Evolutionary conservation across 352 stramenopile genomes (phyloP), one percentile per base, ranked within the genome.

Genomic region (Globisporangium barbulae): DNA sequence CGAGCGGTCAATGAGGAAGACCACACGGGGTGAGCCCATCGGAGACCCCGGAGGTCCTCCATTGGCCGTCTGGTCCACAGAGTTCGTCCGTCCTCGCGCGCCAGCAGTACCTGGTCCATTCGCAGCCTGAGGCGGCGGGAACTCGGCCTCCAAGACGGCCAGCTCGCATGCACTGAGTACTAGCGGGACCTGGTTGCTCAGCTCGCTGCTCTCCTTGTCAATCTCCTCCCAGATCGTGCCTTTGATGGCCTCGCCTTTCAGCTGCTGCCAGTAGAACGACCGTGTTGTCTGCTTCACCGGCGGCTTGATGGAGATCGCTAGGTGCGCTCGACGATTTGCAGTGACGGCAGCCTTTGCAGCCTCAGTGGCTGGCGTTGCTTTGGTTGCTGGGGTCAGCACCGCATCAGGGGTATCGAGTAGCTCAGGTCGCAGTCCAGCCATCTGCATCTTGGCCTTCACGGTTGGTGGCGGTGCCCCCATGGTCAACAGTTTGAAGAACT

Each of bases 221-320:
- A 90, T 76, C 33, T 93, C 84, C 61, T 90, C 81, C 81, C 84
- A 93, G 54, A 93, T 83, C n/a, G 80, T 93, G 25, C 77, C 81
- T 58, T 73, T 75, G 47, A 93, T 90, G 2, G 70, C 62, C 39
- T 93, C 78, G 3, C 65, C 73, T 19, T 79, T 77, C 6, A 93
- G 59, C 1, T 91, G 79, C 53, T 93, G 84, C 84, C 84, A 93
- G 45, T 93, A 93, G 22, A 93, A 87, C 0, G 84, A 73, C 2
- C 81, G 73, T 0, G 80, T 93, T 2, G 77, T 87, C 7, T 80
- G 66, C 61, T 89, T 91, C 31, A 73, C 42, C 1, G 67, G 74
- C 41, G 80, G 81, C 25, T 89, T 89, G 54, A 91, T 91, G 0
- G 82, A 72, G 42, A 91, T 78, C 3, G 70, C 69, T 22, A 91